Evolutionary conservation across 2,329 filamentous ascomycete genomes (phyloP), one percentile per base, ranked within the genome.

Genomic region (Ophiostoma sp.): DNA sequence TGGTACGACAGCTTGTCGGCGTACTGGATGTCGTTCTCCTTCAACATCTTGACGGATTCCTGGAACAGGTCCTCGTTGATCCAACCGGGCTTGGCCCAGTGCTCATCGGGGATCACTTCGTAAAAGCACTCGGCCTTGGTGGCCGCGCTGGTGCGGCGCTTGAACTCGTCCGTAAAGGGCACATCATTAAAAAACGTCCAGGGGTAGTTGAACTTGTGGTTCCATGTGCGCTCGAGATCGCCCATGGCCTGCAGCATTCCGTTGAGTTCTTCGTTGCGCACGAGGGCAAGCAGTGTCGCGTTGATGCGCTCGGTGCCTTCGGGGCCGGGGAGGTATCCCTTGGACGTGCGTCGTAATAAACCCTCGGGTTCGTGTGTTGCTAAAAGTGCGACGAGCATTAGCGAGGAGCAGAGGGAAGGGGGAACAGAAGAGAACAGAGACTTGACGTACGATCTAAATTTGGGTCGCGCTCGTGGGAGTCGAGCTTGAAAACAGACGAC

Each of bases 151-250:
- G 95, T 98, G 82, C 88, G 89, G 78, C 85, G 85, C 84, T 97
- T 98, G 85, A 99, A 99, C 78, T 98, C 95, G 19, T 96, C 92
- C 2, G 92, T 91, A 80, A 99, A 99, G 19, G 93, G 93, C 70
- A 93, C 91, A 80, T 99, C 95, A 83, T 99, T 99, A 87, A 99
- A 97, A 82, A 99, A 99, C 9, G 94, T 98, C 94, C 96, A 99
- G 0, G 96, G 96, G 80, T 99, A 99, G 85, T 99, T 99, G 89
- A 98, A 99, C 81, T 99, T 99, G 86, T 90, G 87, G 80, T 99
- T 99, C 94, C 95, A 99, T 0, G 95, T 98, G 77, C 92, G 86
- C 84, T 99, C 96, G 74, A 99, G 87, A 80, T 99, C 95, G 72
- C 84, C 83, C 93, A 99, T 99, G 33, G 94, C 94, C 80, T 91